Base-by-base conservation (phyloP, 2,329 filamentous ascomycete species). In the Xylariomycetidae sp. region DNA sequence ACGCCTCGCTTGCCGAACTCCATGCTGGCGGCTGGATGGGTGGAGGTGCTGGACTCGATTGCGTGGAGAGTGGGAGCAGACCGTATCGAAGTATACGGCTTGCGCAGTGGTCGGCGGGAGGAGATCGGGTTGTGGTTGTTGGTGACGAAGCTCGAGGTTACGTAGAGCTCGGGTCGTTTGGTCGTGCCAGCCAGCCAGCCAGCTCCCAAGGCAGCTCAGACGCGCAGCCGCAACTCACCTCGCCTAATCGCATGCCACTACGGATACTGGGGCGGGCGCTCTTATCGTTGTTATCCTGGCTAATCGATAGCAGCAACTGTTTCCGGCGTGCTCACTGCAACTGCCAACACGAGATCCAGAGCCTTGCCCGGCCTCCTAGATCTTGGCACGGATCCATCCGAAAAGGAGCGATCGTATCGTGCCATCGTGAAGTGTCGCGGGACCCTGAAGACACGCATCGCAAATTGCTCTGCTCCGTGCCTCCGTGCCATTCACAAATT, bases 1-100 rank as follows among this genome's bases (percentile, higher is more conserved):
- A 68, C 68, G 55, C 78, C 78, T 48, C 72, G 71, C 42, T 61
- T 74, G 39, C 75, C 73, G 50, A 79, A 81, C 57, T 81, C 76
- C 77, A 82, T 81, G 16, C 43, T 64, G 35, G 29, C 16, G 20
- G 13, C 14, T 23, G 4, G 24, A 10, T 23, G 25, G 16, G 13
- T 18, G 9, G 26, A 15, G 25, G 33, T 24, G 31, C 37, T 55
- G 30, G 28, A 16, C 12, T 22, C 20, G 14, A 20, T 10, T 30
- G 14, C 16, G 13, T 27, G 13, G 34, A 17, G 18, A 28, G 22
- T 18, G 6, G 12, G 17, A 23, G 24, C 7, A 13, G 24, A 6
- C 24, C 6, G 24, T 7, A 7, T 6, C 6, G n/a, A 14, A 13
- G n/a, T 12, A 7, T 14, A 25, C 6, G n/a, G 12, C 12, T 6